Conservation (phyloP, 805 yeast species). For the Saturnispora besseyi region DNA sequence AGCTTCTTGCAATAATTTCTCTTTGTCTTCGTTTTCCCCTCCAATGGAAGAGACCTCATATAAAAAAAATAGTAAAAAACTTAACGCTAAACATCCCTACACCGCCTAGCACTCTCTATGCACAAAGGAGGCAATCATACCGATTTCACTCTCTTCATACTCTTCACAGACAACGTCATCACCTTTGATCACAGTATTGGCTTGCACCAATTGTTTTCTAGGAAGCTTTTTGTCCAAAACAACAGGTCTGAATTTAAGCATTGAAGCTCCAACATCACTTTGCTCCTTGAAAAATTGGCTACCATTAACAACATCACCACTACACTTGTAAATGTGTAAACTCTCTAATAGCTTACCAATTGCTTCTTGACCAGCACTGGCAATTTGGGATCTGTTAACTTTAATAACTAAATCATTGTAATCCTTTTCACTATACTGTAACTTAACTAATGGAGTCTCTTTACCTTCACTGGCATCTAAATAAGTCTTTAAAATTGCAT, state of each 20-base stretch:
- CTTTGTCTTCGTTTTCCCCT: not conserved
- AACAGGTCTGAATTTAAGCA: slow-evolving; percentile 55
- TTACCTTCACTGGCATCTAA: slow-evolving; percentile 44
- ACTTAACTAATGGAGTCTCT: slow-evolving; percentile 38
- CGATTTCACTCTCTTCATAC: slow-evolving; percentile 63
- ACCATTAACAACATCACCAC: slow-evolving; percentile 65
- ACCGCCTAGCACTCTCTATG: slow-evolving; percentile 38
- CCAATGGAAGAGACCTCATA: not conserved
- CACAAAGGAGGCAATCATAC: slow-evolving; percentile 69
- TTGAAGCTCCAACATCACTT: slow-evolving; percentile 57
- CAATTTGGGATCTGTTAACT: slow-evolving; percentile 55
- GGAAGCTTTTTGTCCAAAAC: slow-evolving; percentile 71
- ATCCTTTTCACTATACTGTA: slow-evolving; percentile 39
- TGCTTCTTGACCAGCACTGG: slow-evolving; percentile 61
- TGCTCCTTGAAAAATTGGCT: slow-evolving; percentile 52
- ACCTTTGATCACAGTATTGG: slow-evolving; percentile 48
- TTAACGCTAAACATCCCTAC: not conserved
- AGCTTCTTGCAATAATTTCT: not conserved
- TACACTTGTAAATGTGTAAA: slow-evolving; percentile 70
- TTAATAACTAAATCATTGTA: slow-evolving; percentile 52
- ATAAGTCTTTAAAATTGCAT: slow-evolving; percentile 70
- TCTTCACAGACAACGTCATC: slow-evolving; percentile 50
- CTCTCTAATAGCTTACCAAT: slow-evolving; percentile 62
- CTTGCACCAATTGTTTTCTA: slow-evolving; percentile 76
- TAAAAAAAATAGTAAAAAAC: not conserved